phyloP scores from a whole-genome alignment of 1,284 basidiomycete species.

The Abortiporus biennis region DNA sequence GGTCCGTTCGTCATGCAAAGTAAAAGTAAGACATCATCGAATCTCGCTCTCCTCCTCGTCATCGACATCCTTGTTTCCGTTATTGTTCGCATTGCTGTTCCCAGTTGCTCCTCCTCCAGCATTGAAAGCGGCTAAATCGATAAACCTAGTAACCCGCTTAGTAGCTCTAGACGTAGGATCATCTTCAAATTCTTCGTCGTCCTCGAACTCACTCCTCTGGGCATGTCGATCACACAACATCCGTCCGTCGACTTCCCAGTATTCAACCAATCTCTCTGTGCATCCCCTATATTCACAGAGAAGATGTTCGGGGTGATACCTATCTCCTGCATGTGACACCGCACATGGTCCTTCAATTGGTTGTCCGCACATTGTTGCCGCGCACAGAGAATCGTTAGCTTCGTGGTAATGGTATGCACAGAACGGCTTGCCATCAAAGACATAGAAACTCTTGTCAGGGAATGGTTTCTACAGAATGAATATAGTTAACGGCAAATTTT shows the following conservation, averaged over 20 bases:
- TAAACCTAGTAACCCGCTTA: slow-evolving; percentile 63
- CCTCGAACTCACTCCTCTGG: slow-evolving; percentile 28
- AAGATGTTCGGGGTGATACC: slow-evolving; percentile 84
- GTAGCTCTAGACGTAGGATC: slow-evolving; percentile 40
- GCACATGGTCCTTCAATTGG: slow-evolving; percentile 91
- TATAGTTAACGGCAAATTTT: slow-evolving; percentile 5
- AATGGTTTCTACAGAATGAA: slow-evolving; percentile 62
- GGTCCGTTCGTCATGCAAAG: too few relatives aligned
- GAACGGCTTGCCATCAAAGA: slow-evolving; percentile 79
- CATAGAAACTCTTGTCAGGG: slow-evolving; percentile 85
- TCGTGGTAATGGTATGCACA: slow-evolving; percentile 90
- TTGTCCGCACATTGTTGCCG: slow-evolving; percentile 68
- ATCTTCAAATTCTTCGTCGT: slow-evolving; percentile 23
- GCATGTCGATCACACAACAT: slow-evolving; percentile 82
- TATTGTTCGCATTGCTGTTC: too few relatives aligned
- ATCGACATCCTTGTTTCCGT: too few relatives aligned
- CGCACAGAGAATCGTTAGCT: slow-evolving; percentile 81
- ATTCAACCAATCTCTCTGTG: slow-evolving; percentile 60
- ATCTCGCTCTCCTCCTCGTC: too few relatives aligned
- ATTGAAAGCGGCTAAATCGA: slow-evolving; percentile 28
- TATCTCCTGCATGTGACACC: slow-evolving; percentile 67
- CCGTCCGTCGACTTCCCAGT: slow-evolving; percentile 79
- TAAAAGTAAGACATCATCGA: too few relatives aligned
- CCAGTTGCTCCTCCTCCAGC: slow-evolving; percentile 1
- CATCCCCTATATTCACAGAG: slow-evolving; percentile 60